These are phyloP conservation scores for Claviceps arundinis DNA, from an alignment of 2,329 filamentous ascomycete genomes.

Conservation along the genomic window DNA sequence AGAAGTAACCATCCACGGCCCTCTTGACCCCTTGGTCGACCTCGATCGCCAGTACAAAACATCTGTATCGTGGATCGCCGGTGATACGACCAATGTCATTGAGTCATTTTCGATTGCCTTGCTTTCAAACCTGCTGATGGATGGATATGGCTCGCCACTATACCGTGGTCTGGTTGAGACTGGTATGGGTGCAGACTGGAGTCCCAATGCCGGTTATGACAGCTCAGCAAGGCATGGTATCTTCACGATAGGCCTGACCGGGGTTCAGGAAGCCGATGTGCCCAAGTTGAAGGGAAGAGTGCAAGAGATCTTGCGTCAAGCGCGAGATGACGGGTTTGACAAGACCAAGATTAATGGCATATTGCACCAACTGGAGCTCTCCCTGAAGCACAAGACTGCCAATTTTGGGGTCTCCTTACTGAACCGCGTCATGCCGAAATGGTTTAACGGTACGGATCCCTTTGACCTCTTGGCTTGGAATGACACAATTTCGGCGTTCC, in stretches of 20 bases:
- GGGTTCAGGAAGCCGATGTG: slow-evolving; percentile 72
- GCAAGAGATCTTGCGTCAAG: slow-evolving; percentile 56
- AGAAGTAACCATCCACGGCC: slow-evolving; percentile 61
- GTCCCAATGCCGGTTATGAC: slow-evolving; percentile 88
- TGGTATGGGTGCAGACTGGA: slow-evolving; percentile 84
- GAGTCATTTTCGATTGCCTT: slow-evolving; percentile 82
- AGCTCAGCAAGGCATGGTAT: slow-evolving; percentile 62
- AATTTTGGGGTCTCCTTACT: slow-evolving; percentile 87
- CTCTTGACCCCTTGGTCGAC: slow-evolving; percentile 75
- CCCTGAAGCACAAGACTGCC: slow-evolving; percentile 89
- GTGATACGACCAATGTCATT: slow-evolving; percentile 66
- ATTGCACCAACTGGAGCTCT: slow-evolving; percentile 85
- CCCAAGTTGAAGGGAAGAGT: slow-evolving; percentile 63
- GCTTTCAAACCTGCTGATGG: slow-evolving; percentile 71
- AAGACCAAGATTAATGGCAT: slow-evolving; percentile 84
- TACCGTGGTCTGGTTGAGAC: slow-evolving; percentile 82
- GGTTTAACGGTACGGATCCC: slow-evolving; percentile 92
- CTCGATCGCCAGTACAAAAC: slow-evolving; percentile 85
- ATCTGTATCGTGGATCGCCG: slow-evolving; percentile 83
- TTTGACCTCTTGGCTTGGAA: slow-evolving; percentile 90
- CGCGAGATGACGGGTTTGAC: slow-evolving; percentile 67
- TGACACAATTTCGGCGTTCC: slow-evolving; percentile 72
- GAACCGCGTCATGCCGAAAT: slow-evolving; percentile 76
- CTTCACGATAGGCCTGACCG: slow-evolving; percentile 82
- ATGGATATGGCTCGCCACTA: slow-evolving; percentile 88